These are phyloP conservation scores for Meyerozyma elateridarum DNA, from an alignment of 1,139 yeast species.

Conservation along the genomic window DNA sequence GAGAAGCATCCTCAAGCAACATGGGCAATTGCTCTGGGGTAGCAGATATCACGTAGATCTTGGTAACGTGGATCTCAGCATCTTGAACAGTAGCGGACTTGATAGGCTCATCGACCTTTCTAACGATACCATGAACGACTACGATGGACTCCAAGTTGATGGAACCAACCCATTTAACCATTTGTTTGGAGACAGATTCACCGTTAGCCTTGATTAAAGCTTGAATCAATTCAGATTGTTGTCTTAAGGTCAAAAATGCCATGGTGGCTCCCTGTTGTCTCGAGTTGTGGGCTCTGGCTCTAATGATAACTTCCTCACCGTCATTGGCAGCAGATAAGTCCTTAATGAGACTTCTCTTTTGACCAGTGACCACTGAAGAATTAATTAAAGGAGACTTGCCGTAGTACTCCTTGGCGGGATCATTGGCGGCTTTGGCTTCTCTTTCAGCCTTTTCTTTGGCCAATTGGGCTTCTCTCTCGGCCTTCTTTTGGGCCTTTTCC, in stretches of 20 bases:
- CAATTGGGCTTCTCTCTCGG: constrained; percentile 84
- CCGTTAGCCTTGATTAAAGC: constrained; percentile 68
- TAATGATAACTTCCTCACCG: constrained; percentile 74
- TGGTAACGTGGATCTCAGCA: constrained; percentile 73
- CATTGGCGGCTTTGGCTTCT: constrained; percentile 62
- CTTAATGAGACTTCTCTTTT: constrained; percentile 51
- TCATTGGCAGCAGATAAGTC: constrained; percentile 61
- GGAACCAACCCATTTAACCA: constrained; percentile 94
- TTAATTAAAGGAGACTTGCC: constrained; percentile 88
- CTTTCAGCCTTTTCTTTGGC: constrained; percentile 85
- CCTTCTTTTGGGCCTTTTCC: constrained; percentile 90
- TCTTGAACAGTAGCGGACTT: constrained; percentile 91
- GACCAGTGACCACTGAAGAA: constrained; percentile 62
- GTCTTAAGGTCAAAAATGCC: constrained; percentile 88
- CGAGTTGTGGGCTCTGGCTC: constrained; percentile 91
- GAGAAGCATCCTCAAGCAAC: constrained; percentile 90
- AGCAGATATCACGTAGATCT: constrained; percentile 73
- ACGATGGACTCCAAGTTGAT: constrained; percentile 89
- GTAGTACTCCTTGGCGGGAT: constrained; percentile 82
- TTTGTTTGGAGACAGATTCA: constrained; percentile 76
- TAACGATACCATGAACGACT: constrained; percentile 78
- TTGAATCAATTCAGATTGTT: constrained; percentile 78
- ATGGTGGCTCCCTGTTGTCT: constrained; percentile 96
- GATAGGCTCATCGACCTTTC: constrained; percentile 79
- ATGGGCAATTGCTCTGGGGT: constrained; percentile 93